Percentiles rank a stretch among this genome's conserved stretches.
Conservation (phyloP, 2,329 filamentous ascomycete genomes). For the Gliomastix tumulicola region DNA sequence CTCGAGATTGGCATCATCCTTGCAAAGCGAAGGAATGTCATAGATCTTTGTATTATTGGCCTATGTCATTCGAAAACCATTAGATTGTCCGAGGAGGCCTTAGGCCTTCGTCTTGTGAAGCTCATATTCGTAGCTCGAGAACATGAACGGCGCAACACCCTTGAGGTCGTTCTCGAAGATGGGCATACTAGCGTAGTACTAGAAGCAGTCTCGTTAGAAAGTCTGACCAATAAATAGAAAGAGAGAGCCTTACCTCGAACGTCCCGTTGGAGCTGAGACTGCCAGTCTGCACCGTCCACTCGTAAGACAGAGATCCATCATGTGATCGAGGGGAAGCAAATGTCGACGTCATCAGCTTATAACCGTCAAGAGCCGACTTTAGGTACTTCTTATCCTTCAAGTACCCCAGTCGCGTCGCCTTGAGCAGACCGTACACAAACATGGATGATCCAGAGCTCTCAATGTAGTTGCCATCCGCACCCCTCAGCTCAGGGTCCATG, state of each 20-base stretch:
- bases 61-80: too few species aligned
- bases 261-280: constrained; percentile 39
- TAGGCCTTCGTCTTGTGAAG: too few species aligned
- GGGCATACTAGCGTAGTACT: constrained; percentile 19
- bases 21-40: too few species aligned
- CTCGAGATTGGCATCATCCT: too few species aligned
- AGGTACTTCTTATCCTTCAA: constrained; percentile 10
- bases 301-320: constrained; percentile 40
- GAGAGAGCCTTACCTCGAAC: constrained; percentile 39
- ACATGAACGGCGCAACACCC: constrained; percentile 14
- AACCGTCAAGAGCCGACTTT: constrained; percentile 17
- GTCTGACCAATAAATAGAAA: not conserved
- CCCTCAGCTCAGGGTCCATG: constrained; percentile 41
- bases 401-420: constrained; percentile 22
- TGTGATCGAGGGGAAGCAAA: constrained; percentile 33
- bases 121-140: constrained; percentile 15
- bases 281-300: constrained; percentile 45
- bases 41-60: too few species aligned
- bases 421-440: constrained; percentile 46
- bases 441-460: constrained; percentile 53
- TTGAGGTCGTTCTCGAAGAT: constrained; percentile 16
- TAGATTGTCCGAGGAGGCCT: too few species aligned
- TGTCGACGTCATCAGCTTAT: constrained; percentile 22
- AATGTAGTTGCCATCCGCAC: constrained; percentile 47
- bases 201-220: constrained; percentile 6